Percentiles rank a stretch among this genome's conserved stretches.
Evolutionary conservation across 257 asterid genomes (phyloP).

Genomic region (Datura wrightii): DNA sequence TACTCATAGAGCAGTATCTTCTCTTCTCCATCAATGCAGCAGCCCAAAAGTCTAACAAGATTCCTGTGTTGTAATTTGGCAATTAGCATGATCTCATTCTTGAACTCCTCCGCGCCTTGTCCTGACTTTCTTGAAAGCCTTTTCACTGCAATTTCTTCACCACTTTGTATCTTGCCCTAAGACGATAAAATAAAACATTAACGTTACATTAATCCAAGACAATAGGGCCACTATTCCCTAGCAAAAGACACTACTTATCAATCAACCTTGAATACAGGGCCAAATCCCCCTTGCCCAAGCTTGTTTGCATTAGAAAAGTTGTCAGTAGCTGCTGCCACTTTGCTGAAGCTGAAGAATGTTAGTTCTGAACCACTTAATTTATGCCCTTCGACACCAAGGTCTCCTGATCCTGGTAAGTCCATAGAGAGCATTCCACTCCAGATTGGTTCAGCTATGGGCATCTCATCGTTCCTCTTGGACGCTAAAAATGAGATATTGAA

Average conservation of each 20-base stretch:
- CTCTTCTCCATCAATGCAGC: conserved; percentile 82
- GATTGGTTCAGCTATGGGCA: conserved; percentile 34
- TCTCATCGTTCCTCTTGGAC: conserved; percentile 37
- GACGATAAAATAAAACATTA: not conserved
- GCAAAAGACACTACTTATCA: not conserved
- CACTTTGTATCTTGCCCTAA: conserved; percentile 72
- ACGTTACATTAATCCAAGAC: not conserved
- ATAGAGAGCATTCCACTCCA: conserved; percentile 49
- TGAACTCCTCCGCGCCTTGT: conserved; percentile 85
- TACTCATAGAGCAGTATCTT: conserved; percentile 79
- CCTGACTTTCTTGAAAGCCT: conserved; percentile 76
- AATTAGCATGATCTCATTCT: conserved; percentile 72
- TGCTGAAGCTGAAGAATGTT: conserved; percentile 55
- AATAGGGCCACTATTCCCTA: not conserved
- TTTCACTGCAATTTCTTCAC: conserved; percentile 76
- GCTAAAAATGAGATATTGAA: conserved; percentile 33
- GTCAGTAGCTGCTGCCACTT: conserved; percentile 66
- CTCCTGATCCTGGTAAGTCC: conserved; percentile 52
- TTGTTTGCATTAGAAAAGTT: conserved; percentile 64
- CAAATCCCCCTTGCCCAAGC: conserved; percentile 95
- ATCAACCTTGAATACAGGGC: conserved; percentile 76
- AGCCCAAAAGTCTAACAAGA: conserved; percentile 80
- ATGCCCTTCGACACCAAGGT: conserved; percentile 51
- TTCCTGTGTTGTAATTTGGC: conserved; percentile 86
- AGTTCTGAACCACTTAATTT: conserved; percentile 62